These are phyloP conservation scores for Hygrophoropsis aurantiaca DNA, from an alignment of 768 basidiomycete species.

Conservation along the genomic window DNA sequence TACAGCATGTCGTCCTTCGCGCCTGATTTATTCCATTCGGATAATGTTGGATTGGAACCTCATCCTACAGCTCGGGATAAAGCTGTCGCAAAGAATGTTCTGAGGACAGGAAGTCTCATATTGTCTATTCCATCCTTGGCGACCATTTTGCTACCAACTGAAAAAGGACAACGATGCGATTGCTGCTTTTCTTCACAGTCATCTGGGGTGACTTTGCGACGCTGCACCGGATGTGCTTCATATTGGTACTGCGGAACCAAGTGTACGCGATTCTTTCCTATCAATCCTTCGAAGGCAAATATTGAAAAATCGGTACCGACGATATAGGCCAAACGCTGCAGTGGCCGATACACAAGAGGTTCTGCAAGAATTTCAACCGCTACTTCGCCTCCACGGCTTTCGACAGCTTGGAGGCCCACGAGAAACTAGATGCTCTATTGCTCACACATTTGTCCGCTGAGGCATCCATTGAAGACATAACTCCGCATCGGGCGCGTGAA, in stretches of 20 bases:
- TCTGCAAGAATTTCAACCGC: conserved; percentile 60
- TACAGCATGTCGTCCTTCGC: no score
- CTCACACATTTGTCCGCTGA: conserved; percentile 62
- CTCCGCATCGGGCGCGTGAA: conserved; percentile 20
- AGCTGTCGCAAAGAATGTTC: conserved; percentile 39
- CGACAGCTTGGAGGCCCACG: conserved; percentile 49
- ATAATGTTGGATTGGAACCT: conserved; percentile 35
- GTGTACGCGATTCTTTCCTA: conserved; percentile 45
- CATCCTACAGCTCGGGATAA: conserved; percentile 52
- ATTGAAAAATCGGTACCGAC: conserved; percentile 8
- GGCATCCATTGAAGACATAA: conserved; percentile 18
- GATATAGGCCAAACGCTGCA: conserved; percentile 63
- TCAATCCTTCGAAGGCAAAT: conserved; percentile 3
- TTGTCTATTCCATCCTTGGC: conserved; percentile 45
- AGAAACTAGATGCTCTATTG: conserved; percentile 61
- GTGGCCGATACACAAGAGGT: conserved; percentile 65
- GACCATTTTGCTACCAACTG: conserved; percentile 47
- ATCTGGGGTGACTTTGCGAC: conserved; percentile 38
- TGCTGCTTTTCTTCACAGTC: conserved; percentile 46
- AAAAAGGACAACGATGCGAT: conserved; percentile 71
- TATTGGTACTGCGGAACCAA: conserved; percentile 71
- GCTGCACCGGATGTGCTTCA: conserved; percentile 64
- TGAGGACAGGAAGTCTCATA: conserved; percentile 50
- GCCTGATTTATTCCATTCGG: no score
- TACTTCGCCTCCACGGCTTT: conserved; percentile 48